Base-by-base conservation (phyloP, 208 protist species). In the Acanthamoeba lenticulata region DNA sequence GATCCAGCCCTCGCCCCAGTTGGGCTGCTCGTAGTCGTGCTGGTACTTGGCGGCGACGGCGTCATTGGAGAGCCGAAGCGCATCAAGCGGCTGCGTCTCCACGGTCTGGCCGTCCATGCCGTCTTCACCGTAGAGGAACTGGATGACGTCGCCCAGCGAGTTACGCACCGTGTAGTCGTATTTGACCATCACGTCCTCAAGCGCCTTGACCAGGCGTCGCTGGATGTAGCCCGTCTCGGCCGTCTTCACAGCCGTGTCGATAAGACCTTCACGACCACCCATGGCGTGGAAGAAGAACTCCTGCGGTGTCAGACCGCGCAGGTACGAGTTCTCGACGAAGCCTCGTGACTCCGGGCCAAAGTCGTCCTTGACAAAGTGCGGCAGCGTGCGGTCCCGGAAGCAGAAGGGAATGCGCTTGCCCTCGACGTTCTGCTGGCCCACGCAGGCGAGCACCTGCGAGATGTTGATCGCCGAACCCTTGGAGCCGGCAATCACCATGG, bases 211-310 rank as follows among this genome's bases (percentile, higher is more conserved):
- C 3, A 99, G 94, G 24, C 97, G 95, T 42, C 98, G 95, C 94
- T 98, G 95, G 79, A 98, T 98, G 94, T 99, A 99, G 44, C 98
- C 98, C 32, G 99, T 99, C 93, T 99, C 98, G 36, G 99, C 98
- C 2, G 99, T 99, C 97, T 99, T 99, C 45, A 99, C 99, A 47
- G 99, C 99, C 24, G 99, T 99, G 97, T 99, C 99, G 96, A 99
- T 99, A 2, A 99, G 96, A 95, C 99, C 99, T 96, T 97, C 96
- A 40, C 96, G 86, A 88, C 99, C 99, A 81, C 99, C 99, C 99
- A 99, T 99, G 40, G 99, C 99, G 96, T 99, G 99, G 97, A 99
- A 99, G 97, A 99, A 99, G 94, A 99, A 99, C 97, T 99, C 99
- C 95, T 98, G 97, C 42, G 99, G 99, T 38, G 98, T 99, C 36